Percentiles rank a stretch among this genome's conserved stretches.
Evolutionary conservation across 2,329 filamentous ascomycete genomes (phyloP).

Genomic region (Ophiostoma populinum): DNA sequence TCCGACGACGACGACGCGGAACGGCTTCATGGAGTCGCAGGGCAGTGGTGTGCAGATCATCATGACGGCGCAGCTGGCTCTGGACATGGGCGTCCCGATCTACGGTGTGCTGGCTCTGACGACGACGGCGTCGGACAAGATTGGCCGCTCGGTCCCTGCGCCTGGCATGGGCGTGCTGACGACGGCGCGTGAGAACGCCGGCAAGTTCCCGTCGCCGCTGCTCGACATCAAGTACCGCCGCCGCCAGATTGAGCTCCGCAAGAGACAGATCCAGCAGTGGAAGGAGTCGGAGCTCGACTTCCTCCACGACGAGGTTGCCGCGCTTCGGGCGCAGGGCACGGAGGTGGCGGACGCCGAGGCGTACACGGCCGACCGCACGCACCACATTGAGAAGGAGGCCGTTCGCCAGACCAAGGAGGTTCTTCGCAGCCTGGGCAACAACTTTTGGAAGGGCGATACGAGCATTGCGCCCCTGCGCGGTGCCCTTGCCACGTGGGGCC

Average conservation of each 20-base stretch:
- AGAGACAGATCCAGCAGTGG: constrained; percentile 90
- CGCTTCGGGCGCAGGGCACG: constrained; percentile 65
- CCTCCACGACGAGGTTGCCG: constrained; percentile 78
- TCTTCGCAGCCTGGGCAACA: constrained; percentile 83
- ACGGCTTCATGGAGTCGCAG: constrained; percentile 98
- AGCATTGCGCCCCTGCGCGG: constrained; percentile 90
- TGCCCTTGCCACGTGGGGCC: constrained; percentile 91
- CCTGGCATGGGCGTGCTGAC: constrained; percentile 95
- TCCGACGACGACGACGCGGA: constrained; percentile 88
- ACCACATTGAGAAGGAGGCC: constrained; percentile 79
- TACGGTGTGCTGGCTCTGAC: constrained; percentile 88
- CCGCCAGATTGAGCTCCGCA: constrained; percentile 83
- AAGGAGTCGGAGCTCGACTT: constrained; percentile 89
- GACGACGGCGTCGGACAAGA: constrained; percentile 96
- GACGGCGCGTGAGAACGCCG: constrained; percentile 74
- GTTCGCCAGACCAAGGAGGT: constrained; percentile 84
- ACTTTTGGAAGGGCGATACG: constrained; percentile 95
- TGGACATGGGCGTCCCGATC: constrained; percentile 98
- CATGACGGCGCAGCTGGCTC: constrained; percentile 88
- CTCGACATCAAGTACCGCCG: constrained; percentile 96
- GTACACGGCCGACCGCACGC: constrained; percentile 69
- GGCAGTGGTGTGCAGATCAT: constrained; percentile 96
- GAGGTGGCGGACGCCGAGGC: constrained; percentile 62
- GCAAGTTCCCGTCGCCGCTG: constrained; percentile 87
- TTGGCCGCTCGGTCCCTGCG: constrained; percentile 89